These are phyloP conservation scores for Quercus parvula DNA, from an alignment of 306 rosid species.

Conservation along the genomic window DNA sequence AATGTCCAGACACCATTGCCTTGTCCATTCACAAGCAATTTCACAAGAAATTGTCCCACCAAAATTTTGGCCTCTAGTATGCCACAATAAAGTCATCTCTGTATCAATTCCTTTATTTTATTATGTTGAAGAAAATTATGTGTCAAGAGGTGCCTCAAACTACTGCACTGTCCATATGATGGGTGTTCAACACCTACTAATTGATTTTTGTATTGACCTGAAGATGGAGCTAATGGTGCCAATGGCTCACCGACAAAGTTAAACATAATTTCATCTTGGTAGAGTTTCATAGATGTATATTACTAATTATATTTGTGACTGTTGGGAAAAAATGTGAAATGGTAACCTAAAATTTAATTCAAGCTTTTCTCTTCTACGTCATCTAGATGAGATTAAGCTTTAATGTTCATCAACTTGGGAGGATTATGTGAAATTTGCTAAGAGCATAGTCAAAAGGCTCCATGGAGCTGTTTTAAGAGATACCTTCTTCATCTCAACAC, in stretches of 20 bases:
- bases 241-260: not conserved
- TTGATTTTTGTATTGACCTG: not conserved
- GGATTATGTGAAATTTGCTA: constrained; percentile 4
- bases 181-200: not conserved
- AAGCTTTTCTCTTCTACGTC: not conserved
- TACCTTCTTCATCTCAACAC: too few relatives aligned
- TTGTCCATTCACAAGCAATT: constrained; percentile 14
- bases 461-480: not conserved
- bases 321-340: too few relatives aligned
- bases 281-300: not conserved
- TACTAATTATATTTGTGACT: too few relatives aligned
- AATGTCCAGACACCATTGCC: constrained; percentile 8
- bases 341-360: not conserved
- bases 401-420: not conserved
- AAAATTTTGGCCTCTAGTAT: constrained; percentile 27
- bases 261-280: not conserved
- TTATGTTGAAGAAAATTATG: too few relatives aligned
- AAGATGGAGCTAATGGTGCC: not conserved
- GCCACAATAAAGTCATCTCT: constrained; percentile 25
- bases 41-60: not conserved
- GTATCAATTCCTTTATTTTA: not conserved
- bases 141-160: not conserved
- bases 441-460: not conserved
- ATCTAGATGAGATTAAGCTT: not conserved
- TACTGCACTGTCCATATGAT: not conserved